Evolutionary conservation across 805 yeast species (phyloP).

Genomic region (Scheffersomyces stipitis): DNA sequence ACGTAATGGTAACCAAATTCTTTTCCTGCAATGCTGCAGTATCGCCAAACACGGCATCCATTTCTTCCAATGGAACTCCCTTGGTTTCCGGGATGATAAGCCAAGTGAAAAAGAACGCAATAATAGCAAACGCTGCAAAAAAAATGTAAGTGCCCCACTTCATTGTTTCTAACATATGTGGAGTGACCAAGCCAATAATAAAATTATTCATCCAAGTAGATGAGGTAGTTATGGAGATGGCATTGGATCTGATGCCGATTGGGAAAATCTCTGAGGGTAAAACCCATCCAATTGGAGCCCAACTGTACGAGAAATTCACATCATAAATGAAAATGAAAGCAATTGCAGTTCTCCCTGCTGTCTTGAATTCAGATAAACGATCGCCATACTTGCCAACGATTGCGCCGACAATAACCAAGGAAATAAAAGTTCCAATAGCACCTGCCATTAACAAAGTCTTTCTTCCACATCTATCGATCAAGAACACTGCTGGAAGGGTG

Average conservation of each 20-base stretch:
- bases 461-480: conserved; percentile 35
- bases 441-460: conserved; percentile 34
- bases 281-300: conserved; percentile 38
- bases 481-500: conserved; percentile 33
- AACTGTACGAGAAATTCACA: conserved; percentile 31
- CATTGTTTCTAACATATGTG: conserved; percentile 25
- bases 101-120: too few relatives aligned
- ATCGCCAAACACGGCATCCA: conserved; percentile 61
- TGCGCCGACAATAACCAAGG: conserved; percentile 29
- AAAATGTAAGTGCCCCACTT: conserved; percentile 28
- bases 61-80: too few relatives aligned
- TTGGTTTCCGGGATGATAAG: too few relatives aligned
- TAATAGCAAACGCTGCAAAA: too few relatives aligned
- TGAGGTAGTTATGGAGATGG: conserved; percentile 34
- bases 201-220: conserved; percentile 38
- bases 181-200: conserved; percentile 37
- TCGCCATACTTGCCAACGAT: too few relatives aligned
- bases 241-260: conserved; percentile 36
- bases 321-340: conserved; percentile 33
- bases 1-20: too few relatives aligned
- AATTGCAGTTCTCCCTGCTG: conserved; percentile 32
- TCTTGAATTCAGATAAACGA: conserved; percentile 19
- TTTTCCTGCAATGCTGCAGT: too few relatives aligned
- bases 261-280: conserved; percentile 38
- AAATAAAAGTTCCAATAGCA: conserved; percentile 29